These are phyloP conservation scores for Scenedesmus sp. DNA, from an alignment of 163 green algal species.

Conservation along the genomic window DNA sequence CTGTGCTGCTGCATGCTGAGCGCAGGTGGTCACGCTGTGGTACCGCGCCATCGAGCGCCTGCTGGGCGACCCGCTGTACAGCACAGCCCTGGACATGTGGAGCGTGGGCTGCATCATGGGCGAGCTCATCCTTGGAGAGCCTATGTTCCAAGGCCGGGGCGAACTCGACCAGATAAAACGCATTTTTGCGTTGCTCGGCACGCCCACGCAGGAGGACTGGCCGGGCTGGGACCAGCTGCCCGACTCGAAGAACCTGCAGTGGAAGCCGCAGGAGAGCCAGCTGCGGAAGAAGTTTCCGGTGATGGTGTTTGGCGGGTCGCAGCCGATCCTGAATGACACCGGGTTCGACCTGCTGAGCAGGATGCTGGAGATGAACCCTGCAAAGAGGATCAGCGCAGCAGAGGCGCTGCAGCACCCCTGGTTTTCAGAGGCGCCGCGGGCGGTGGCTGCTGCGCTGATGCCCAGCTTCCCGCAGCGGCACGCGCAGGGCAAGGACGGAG, in stretches of 20 bases:
- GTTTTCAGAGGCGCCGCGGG: conserved; percentile 42
- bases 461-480: conserved; percentile 41
- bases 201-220: conserved; percentile 85
- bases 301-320: conserved; percentile 5
- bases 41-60: conserved; percentile 96
- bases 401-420: conserved; percentile 64
- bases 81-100: conserved; percentile 96
- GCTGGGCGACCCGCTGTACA: conserved; percentile 85
- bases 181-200: conserved; percentile 90
- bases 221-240: conserved; percentile 74
- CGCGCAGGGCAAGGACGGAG: conserved; percentile 7
- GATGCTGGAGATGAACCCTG: conserved; percentile 56
- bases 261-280: conserved; percentile 27
- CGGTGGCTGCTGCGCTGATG: conserved; percentile 38
- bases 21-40: conserved; percentile 94
- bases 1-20: background rate
- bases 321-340: conserved; percentile 42
- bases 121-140: conserved; percentile 87
- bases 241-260: conserved; percentile 56
- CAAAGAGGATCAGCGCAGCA: conserved; percentile 61
- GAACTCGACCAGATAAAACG: conserved; percentile 94
- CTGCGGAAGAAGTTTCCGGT: conserved; percentile 50
- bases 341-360: conserved; percentile 52
- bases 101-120: conserved; percentile 96
- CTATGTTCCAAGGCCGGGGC: conserved; percentile 80